phyloP scores from a whole-genome alignment of 495 filamentous ascomycete genomes.

The Aspergillus indologenus region DNA sequence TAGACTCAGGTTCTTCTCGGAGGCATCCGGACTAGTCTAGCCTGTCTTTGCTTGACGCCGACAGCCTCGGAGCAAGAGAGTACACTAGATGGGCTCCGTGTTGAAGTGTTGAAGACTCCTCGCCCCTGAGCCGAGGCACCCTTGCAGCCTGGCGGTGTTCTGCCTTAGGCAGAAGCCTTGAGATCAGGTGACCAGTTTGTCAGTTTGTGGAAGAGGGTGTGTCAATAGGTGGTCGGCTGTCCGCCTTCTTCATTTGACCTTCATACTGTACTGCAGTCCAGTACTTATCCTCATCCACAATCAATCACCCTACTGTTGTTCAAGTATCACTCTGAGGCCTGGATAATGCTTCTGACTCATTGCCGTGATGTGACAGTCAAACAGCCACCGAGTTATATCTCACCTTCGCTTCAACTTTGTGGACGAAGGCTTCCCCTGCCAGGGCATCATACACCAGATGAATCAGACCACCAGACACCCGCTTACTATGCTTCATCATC shows the following conservation, averaged over 20 bases:
- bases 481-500: not conserved
- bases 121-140: not conserved
- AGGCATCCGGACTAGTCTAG: not conserved
- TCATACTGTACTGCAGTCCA: too few species aligned
- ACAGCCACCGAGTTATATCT: too few species aligned
- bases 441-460: too few species aligned
- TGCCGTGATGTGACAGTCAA: too few species aligned
- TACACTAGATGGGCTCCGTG: not conserved
- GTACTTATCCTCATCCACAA: too few species aligned
- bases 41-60: not conserved
- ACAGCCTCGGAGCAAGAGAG: not conserved
- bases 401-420: not conserved
- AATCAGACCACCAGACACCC: not conserved
- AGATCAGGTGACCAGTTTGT: not conserved
- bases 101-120: not conserved
- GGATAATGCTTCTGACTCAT: too few species aligned
- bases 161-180: not conserved
- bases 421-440: too few species aligned
- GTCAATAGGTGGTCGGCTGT: not conserved
- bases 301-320: too few species aligned
- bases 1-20: not conserved
- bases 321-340: too few species aligned
- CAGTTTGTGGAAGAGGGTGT: not conserved
- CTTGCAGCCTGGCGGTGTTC: not conserved
- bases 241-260: too few species aligned